phyloP scores from a whole-genome alignment of 2,329 filamentous ascomycete species.

The Botrytis squamosa region DNA sequence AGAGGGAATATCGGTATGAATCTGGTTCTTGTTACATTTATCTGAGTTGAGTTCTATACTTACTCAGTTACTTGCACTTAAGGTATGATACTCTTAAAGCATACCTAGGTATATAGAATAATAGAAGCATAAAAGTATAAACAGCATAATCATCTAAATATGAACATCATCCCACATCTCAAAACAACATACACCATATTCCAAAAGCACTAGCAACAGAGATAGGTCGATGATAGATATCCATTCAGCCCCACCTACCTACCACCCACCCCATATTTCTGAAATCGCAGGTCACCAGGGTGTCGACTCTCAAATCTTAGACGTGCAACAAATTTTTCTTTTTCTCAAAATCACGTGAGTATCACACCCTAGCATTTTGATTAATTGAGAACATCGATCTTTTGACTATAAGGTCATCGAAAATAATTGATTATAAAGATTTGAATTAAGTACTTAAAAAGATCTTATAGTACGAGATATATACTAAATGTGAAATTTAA shows the following conservation, averaged over 20 bases:
- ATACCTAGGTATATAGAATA: no score
- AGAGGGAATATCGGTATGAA: background rate
- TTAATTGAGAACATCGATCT: background rate
- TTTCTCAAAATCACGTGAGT: fast-evolving
- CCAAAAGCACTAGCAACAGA: background rate
- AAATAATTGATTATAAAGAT: no score
- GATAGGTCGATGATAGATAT: no score
- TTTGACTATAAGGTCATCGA: background rate
- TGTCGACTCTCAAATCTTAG: background rate
- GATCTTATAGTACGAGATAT: no score
- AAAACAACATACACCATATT: background rate
- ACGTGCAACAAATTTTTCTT: background rate
- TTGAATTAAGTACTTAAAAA: no score
- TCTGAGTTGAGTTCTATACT: background rate
- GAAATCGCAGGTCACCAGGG: background rate
- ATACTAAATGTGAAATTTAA: no score
- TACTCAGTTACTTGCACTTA: background rate
- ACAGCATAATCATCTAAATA: no score
- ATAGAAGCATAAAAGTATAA: no score
- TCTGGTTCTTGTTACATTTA: background rate
- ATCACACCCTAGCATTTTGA: fast-evolving
- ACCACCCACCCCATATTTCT: background rate
- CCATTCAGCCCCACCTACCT: background rate
- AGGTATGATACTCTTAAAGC: no score
- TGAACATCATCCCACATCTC: background rate